A percentile compares a stretch with the other conserved stretches of the same genome.
These are phyloP conservation scores for Zymoseptoria tritici DNA, from an alignment of 2,329 filamentous ascomycete species.

Conservation along the genomic window DNA sequence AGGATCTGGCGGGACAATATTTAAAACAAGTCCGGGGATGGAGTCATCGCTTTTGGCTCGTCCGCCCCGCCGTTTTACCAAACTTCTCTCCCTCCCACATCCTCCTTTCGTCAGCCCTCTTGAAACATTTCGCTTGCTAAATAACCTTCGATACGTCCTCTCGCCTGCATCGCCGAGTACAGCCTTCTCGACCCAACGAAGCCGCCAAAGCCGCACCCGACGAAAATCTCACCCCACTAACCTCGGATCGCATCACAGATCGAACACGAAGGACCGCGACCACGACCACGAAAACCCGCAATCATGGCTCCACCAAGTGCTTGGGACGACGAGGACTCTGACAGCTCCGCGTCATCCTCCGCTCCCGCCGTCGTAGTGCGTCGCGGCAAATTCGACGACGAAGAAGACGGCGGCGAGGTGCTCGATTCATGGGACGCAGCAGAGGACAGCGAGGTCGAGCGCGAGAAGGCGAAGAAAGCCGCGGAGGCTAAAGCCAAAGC, in stretches of 20 bases:
- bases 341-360: slow-evolving; percentile 43
- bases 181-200: too few species aligned
- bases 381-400: slow-evolving; percentile 78
- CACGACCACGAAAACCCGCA: slow-evolving; percentile 17
- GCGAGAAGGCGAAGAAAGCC: slow-evolving; percentile 86
- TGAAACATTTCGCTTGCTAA: not conserved
- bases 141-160: too few species aligned
- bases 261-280: too few species aligned
- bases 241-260: too few species aligned
- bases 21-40: too few species aligned
- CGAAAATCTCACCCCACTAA: not conserved
- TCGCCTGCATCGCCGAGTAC: too few species aligned
- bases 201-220: too few species aligned
- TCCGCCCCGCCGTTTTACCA: too few species aligned
- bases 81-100: too few species aligned
- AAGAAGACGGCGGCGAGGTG: slow-evolving; percentile 80
- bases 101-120: too few species aligned
- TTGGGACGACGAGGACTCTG: slow-evolving; percentile 49
- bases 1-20: too few species aligned
- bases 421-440: slow-evolving; percentile 95
- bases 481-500: slow-evolving; percentile 82
- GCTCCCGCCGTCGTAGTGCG: slow-evolving; percentile 35
- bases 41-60: too few species aligned
- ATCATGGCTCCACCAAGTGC: slow-evolving; percentile 28
- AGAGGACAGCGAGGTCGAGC: slow-evolving; percentile 93